phyloP scores from a whole-genome alignment of 192 early-diverging fungal genomes.

The Backusella luteola region DNA sequence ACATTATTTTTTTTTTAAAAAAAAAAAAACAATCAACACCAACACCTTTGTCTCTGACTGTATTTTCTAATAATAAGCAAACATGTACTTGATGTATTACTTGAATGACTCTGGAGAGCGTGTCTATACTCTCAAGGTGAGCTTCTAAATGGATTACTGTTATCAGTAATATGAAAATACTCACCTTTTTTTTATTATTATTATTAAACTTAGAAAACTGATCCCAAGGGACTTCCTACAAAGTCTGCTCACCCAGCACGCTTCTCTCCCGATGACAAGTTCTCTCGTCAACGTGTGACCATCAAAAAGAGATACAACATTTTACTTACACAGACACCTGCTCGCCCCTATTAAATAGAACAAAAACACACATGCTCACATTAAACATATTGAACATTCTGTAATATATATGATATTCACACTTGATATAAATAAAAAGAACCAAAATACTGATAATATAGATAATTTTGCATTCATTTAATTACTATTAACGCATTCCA shows the following conservation, averaged over 20 bases:
- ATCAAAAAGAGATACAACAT: conserved; percentile 94
- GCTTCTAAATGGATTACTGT: neutral
- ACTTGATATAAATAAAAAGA: neutral
- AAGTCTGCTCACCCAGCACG: conserved; percentile 98
- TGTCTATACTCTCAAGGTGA: conserved; percentile 93
- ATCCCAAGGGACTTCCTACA: conserved; percentile 74
- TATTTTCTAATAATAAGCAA: neutral
- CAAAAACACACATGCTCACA: neutral
- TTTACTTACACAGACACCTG: conserved; percentile 66
- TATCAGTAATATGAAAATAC: neutral
- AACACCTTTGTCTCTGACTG: neutral
- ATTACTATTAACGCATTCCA: too few relatives aligned
- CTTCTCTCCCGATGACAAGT: conserved; percentile 99
- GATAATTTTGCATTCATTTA: neutral
- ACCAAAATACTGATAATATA: neutral
- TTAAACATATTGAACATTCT: neutral
- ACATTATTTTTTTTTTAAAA: neutral
- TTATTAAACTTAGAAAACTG: conserved; percentile 65
- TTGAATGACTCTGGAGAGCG: conserved; percentile 78
- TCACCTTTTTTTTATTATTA: neutral
- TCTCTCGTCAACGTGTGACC: conserved; percentile 94
- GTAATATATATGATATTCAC: neutral
- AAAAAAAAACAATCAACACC: neutral
- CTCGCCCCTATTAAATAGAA: conserved; percentile 22
- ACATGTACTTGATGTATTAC: conserved; percentile 95